Conservation (phyloP, 805 yeast genomes). For the Pichia gijzeniarum region DNA sequence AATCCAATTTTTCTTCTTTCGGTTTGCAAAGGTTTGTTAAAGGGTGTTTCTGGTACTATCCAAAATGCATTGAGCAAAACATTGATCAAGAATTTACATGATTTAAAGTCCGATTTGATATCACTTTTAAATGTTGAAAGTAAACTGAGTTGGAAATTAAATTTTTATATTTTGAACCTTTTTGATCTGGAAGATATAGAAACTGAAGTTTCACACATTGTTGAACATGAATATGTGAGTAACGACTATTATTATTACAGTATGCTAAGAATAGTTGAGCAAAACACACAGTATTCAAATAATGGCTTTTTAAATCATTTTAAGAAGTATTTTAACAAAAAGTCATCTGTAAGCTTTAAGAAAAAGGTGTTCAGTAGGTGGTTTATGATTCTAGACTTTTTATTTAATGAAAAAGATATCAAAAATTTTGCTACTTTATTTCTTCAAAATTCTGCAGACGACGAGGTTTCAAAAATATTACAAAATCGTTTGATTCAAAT, state of each 20-base stretch:
- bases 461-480: slow-evolving; percentile 22
- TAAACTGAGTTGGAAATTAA: slow-evolving; percentile 36
- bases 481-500: slow-evolving; percentile 41
- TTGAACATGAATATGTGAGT: slow-evolving; percentile 2
- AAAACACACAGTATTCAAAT: slow-evolving; percentile 22
- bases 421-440: slow-evolving; percentile 26
- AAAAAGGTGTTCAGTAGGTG: slow-evolving; percentile 42
- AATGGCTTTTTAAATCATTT: slow-evolving; percentile 19
- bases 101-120: slow-evolving; percentile 17
- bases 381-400: slow-evolving; percentile 41
- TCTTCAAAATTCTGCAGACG: slow-evolving; percentile 19
- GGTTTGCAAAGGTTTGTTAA: slow-evolving; percentile 37
- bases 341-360: slow-evolving; percentile 14
- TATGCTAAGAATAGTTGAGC: slow-evolving; percentile 40
- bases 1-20: slow-evolving; percentile 22
- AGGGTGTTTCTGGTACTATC: slow-evolving; percentile 21
- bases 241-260: slow-evolving; percentile 18
- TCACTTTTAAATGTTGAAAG: slow-evolving; percentile 19
- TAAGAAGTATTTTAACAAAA: slow-evolving; percentile 20
- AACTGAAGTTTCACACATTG: not conserved
- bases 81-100: slow-evolving; percentile 14
- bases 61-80: slow-evolving; percentile 26
- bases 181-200: slow-evolving; percentile 33
- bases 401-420: slow-evolving; percentile 29
- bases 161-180: slow-evolving; percentile 41